phyloP scores from a whole-genome alignment of 192 early-diverging fungal genomes.

The Coemansia aciculifera region DNA sequence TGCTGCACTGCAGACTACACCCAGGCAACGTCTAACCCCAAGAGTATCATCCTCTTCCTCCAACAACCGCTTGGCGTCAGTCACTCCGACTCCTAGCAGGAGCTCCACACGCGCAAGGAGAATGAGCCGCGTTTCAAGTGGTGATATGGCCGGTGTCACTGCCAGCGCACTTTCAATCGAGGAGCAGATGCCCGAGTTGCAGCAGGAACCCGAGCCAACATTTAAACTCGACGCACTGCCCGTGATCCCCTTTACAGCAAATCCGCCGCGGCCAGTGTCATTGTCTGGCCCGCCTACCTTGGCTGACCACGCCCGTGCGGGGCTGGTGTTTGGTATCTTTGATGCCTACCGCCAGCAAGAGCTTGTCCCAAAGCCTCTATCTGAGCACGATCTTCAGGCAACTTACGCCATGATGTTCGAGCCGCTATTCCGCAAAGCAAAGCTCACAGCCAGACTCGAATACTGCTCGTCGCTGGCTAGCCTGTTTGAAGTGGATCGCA shows the following conservation, averaged over 20 bases:
- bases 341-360: slow-evolving; percentile 27
- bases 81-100: slow-evolving; percentile 1
- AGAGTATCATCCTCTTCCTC: background rate
- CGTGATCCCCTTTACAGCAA: slow-evolving; percentile 2
- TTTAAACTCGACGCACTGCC: slow-evolving; percentile 40
- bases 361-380: slow-evolving; percentile 13
- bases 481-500: slow-evolving; percentile 46
- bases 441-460: slow-evolving; percentile 43
- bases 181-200: slow-evolving; percentile 6
- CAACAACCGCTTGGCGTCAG: background rate
- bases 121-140: background rate
- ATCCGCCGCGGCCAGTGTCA: background rate
- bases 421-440: slow-evolving; percentile 40
- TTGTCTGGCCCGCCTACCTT: slow-evolving; percentile 7
- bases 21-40: background rate
- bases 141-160: background rate
- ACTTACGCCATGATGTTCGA: slow-evolving; percentile 22
- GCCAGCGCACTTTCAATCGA: background rate
- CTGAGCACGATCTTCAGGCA: slow-evolving; percentile 10
- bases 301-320: slow-evolving; percentile 42
- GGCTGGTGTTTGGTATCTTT: slow-evolving; percentile 34
- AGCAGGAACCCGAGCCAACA: background rate
- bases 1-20: background rate
- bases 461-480: slow-evolving; percentile 39
- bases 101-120: background rate